phyloP scores from a whole-genome alignment of 2,329 filamentous ascomycete species.

The Aspergillus brunneoviolaceus region DNA sequence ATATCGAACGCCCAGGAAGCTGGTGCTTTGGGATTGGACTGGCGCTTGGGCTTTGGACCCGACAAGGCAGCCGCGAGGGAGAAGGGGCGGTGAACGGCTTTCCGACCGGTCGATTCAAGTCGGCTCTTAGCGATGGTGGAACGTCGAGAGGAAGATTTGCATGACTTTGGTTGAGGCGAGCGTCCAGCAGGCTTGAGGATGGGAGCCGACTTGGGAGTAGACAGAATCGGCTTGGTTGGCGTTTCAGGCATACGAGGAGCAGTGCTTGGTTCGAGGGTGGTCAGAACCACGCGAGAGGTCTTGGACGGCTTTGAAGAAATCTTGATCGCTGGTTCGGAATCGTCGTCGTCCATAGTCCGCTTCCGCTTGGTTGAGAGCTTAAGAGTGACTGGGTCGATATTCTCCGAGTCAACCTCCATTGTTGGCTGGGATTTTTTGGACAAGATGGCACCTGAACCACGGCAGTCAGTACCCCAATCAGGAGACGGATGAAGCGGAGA shows the following conservation, averaged over 20 bases:
- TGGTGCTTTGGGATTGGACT: slow-evolving; percentile 50
- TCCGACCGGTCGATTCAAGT: slow-evolving; percentile 61
- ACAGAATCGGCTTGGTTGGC: slow-evolving; percentile 30
- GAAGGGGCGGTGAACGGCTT: slow-evolving; percentile 62
- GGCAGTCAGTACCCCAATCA: slow-evolving; percentile 9
- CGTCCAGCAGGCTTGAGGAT: slow-evolving; percentile 73
- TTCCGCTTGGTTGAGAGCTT: slow-evolving; percentile 51
- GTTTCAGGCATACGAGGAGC: slow-evolving; percentile 24
- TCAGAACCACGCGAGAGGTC: slow-evolving; percentile 42
- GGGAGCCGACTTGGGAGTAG: slow-evolving; percentile 51
- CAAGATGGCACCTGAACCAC: slow-evolving; percentile 15
- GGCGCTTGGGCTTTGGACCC: slow-evolving; percentile 52
- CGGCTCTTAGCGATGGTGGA: slow-evolving; percentile 65
- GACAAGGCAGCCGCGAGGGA: slow-evolving; percentile 73
- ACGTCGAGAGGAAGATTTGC: slow-evolving; percentile 67
- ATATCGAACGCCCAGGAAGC: slow-evolving; percentile 84
- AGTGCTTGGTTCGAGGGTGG: slow-evolving; percentile 22
- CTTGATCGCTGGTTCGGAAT: slow-evolving; percentile 29
- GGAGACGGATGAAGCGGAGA: background rate
- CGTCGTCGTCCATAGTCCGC: slow-evolving; percentile 31
- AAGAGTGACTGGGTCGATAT: slow-evolving; percentile 56
- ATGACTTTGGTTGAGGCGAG: slow-evolving; percentile 71
- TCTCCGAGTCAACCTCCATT: slow-evolving; percentile 53
- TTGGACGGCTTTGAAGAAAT: slow-evolving; percentile 52
- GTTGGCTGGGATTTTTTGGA: slow-evolving; percentile 19